Base-by-base conservation (phyloP, 1,139 yeast genomes). In the Kurtzmaniella quercitrusa region DNA sequence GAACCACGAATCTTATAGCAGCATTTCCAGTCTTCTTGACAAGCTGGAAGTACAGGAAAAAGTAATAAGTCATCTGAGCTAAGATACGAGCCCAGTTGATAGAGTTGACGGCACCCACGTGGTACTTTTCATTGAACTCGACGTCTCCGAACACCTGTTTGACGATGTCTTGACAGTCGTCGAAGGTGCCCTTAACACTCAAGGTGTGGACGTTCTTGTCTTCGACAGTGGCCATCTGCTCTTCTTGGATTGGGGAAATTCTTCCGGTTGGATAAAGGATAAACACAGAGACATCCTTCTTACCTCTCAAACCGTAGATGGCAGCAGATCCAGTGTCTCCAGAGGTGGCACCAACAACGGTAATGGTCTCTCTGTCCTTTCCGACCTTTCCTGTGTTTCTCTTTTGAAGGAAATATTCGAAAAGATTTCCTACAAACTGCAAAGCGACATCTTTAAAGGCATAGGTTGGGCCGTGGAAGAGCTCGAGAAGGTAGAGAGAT, bases 301-400 rank as follows among this genome's bases (percentile, higher is more conserved):
- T 93, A 62, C 95, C 95, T 69, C 98, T 79, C 55, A 93, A 78
- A 46, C 99, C 99, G 68, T 93, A 93, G 53, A 93, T 93, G 49
- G 99, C 98, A 43, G 99, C 99, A 41, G 96, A 87, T 43, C 99
- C 99, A 40, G 99, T 93, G 62, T 93, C 99, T 58, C 99, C 99
- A 44, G 96, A 87, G 23, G 99, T 93, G 38, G 99, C 99, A 57
- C 99, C 99, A 48, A 93, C 96, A 52, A 93, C 98, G 34, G 99
- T 93, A 56, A 93, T 76, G 49, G 81, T 79, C 55, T 89, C 94
- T 58, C 94, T 77, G 50, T 79, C 75, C 45, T 75, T 75, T 27
- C 68, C 75, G 21, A 70, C 79, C 37, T 77, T 68, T 39, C 75
- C 79, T 27, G 77, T 74, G 60, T 93, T 93, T 56, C 80, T 78